phyloP scores from a whole-genome alignment of 495 filamentous ascomycete genomes.

The Penicillium egyptiacum region DNA sequence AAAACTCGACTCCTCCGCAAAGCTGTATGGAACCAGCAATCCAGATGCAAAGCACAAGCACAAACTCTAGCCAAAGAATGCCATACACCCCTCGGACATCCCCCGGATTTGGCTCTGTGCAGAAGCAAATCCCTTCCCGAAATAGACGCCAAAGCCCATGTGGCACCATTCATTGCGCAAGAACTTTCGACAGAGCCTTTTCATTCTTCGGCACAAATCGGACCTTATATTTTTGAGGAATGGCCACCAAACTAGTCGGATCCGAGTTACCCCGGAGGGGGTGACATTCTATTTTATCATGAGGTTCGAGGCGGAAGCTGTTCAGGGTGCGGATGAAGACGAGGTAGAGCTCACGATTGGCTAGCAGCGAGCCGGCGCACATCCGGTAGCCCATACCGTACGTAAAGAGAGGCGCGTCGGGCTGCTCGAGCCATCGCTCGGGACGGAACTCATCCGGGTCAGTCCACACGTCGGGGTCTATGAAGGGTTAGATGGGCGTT shows the following conservation, averaged over 20 bases:
- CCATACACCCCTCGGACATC: neutral
- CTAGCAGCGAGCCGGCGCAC: slow-evolving; percentile 63
- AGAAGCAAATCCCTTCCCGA: neutral
- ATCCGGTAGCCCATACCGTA: slow-evolving; percentile 66
- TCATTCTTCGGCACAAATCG: slow-evolving; percentile 55
- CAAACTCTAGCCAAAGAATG: too few species aligned
- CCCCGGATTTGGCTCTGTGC: slow-evolving; percentile 2
- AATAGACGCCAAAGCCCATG: neutral
- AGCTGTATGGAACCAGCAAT: slow-evolving; percentile 1
- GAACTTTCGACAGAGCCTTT: slow-evolving; percentile 33
- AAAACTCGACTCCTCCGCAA: neutral
- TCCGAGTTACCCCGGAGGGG: slow-evolving; percentile 57
- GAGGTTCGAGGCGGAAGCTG: slow-evolving; percentile 55
- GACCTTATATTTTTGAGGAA: slow-evolving; percentile 56
- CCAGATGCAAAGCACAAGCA: neutral
- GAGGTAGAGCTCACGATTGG: slow-evolving; percentile 65
- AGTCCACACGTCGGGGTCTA: slow-evolving; percentile 57
- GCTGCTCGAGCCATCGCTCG: slow-evolving; percentile 62
- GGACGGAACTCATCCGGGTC: slow-evolving; percentile 61
- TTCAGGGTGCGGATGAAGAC: slow-evolving; percentile 61
- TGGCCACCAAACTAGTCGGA: slow-evolving; percentile 57
- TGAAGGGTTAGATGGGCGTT: neutral
- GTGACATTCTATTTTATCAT: slow-evolving; percentile 51
- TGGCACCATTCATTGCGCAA: slow-evolving; percentile 24
- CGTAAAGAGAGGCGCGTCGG: slow-evolving; percentile 60